Conservation (phyloP, 169 alveolate species). For the Cryptosporidium tyzzeri region DNA sequence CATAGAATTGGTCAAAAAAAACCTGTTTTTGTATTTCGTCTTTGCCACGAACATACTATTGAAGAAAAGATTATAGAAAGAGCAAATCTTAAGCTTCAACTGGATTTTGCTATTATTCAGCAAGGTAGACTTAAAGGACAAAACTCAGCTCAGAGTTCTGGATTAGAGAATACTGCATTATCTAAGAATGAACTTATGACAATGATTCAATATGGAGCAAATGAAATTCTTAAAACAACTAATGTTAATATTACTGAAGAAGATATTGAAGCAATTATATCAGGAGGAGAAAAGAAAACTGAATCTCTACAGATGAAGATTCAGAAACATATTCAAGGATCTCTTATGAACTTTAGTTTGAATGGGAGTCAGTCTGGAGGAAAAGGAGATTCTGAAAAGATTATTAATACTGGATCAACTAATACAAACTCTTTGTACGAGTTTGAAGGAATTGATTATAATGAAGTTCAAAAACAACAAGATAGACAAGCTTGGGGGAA, state of each 20-base stretch:
- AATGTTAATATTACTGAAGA: constrained; percentile 86
- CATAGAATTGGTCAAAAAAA: constrained; percentile 98
- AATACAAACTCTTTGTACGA: constrained; percentile 76
- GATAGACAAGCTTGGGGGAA: constrained; percentile 78
- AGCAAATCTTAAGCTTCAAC: constrained; percentile 94
- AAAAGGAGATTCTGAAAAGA: constrained; percentile 24
- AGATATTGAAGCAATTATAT: constrained; percentile 81
- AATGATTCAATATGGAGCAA: constrained; percentile 90
- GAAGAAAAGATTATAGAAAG: constrained; percentile 98
- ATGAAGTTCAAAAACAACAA: constrained; percentile 80
- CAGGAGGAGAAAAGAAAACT: constrained; percentile 80
- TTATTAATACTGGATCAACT: constrained; percentile 47
- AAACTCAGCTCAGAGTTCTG: constrained; percentile 8
- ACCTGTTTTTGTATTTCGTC: constrained; percentile 95
- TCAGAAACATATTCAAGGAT: constrained; percentile 82
- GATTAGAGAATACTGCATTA: constrained; percentile 81
- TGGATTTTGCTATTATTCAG: constrained; percentile 96
- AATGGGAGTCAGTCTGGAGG: constrained; percentile 20
- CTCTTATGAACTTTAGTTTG: constrained; percentile 79
- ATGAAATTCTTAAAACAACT: constrained; percentile 86
- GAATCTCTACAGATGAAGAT: constrained; percentile 79
- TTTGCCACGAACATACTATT: constrained; percentile 95
- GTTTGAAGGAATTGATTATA: constrained; percentile 84
- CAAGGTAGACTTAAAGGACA: constrained; percentile 91
- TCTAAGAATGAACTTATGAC: constrained; percentile 89